A percentile compares a stretch with the other conserved stretches of the same genome.
Evolutionary conservation across 2,329 filamentous ascomycete species (phyloP).

Genomic region (Westerdykella ornata): DNA sequence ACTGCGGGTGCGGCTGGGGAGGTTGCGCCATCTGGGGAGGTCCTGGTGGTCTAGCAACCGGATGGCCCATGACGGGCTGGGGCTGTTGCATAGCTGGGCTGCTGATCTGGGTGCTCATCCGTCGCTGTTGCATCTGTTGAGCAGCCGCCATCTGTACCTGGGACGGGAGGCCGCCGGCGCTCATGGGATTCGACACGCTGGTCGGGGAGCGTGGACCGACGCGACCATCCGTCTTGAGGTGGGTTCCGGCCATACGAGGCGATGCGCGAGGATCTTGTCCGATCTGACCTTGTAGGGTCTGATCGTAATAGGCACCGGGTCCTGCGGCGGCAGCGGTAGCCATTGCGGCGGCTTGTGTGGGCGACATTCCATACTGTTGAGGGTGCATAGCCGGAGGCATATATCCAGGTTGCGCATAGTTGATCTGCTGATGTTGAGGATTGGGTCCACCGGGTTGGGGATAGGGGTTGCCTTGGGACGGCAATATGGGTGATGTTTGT

Average conservation of each 20-base stretch:
- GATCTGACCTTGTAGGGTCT: slow-evolving; percentile 55
- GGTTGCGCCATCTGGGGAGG: slow-evolving; percentile 47
- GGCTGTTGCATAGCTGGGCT: slow-evolving; percentile 56
- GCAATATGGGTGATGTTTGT: slow-evolving; percentile 72
- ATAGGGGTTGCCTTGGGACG: slow-evolving; percentile 57
- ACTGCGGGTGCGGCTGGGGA: slow-evolving; percentile 63
- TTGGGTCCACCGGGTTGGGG: slow-evolving; percentile 60
- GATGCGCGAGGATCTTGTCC: slow-evolving; percentile 55
- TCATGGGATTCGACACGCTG: slow-evolving; percentile 58
- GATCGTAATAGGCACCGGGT: slow-evolving; percentile 59
- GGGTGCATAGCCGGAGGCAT: slow-evolving; percentile 65
- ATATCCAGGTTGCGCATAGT: slow-evolving; percentile 75
- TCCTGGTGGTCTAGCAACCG: slow-evolving; percentile 47
- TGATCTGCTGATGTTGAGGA: slow-evolving; percentile 61
- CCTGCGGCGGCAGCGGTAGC: slow-evolving; percentile 88
- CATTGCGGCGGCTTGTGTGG: slow-evolving; percentile 87
- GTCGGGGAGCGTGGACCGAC: slow-evolving; percentile 70
- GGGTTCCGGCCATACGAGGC: slow-evolving; percentile 64
- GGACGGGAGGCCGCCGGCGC: slow-evolving; percentile 31
- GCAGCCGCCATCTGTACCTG: slow-evolving; percentile 36
- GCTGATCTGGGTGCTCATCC: slow-evolving; percentile 39
- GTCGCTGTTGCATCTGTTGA: slow-evolving; percentile 33
- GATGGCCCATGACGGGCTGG: slow-evolving; percentile 69
- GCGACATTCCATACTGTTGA: slow-evolving; percentile 65
- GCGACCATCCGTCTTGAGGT: slow-evolving; percentile 60